Conservation (phyloP, 805 yeast species). For the Myxozyma geophila region DNA sequence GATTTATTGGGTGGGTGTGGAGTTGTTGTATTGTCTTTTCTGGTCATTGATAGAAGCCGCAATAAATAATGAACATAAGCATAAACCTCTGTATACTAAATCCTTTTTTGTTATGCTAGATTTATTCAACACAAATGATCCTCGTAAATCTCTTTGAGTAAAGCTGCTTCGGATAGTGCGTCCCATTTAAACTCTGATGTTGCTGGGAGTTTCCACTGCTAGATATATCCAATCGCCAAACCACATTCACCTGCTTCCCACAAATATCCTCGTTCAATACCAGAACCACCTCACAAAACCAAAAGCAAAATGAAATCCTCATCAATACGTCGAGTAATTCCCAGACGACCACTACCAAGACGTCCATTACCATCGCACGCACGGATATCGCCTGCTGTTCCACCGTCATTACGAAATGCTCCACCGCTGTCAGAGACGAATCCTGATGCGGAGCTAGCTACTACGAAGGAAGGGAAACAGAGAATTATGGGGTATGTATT, state of each 20-base stretch:
- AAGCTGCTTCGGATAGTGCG: no score
- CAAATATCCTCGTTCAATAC: background rate
- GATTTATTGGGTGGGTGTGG: background rate
- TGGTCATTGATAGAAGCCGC: no score
- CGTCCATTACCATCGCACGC: background rate
- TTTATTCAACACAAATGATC: no score
- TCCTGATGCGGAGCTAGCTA: background rate
- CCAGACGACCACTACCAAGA: background rate
- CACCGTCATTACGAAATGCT: slow-evolving; percentile 8
- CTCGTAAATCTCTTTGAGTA: no score
- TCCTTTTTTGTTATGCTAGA: no score
- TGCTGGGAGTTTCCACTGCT: no score
- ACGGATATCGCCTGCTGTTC: slow-evolving; percentile 11
- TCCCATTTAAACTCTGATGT: no score
- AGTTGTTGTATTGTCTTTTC: no score
- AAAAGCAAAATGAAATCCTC: background rate
- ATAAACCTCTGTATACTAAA: no score
- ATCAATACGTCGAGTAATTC: background rate
- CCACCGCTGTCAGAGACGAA: background rate
- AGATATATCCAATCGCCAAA: background rate
- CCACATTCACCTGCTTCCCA: background rate
- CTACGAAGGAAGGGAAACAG: background rate
- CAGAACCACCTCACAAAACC: no score
- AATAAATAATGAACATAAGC: no score
- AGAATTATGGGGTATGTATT: background rate